Evolutionary conservation across 2,329 filamentous ascomycete genomes (phyloP), one percentile per base, ranked within the genome.

Genomic region (Talaromyces sp.): DNA sequence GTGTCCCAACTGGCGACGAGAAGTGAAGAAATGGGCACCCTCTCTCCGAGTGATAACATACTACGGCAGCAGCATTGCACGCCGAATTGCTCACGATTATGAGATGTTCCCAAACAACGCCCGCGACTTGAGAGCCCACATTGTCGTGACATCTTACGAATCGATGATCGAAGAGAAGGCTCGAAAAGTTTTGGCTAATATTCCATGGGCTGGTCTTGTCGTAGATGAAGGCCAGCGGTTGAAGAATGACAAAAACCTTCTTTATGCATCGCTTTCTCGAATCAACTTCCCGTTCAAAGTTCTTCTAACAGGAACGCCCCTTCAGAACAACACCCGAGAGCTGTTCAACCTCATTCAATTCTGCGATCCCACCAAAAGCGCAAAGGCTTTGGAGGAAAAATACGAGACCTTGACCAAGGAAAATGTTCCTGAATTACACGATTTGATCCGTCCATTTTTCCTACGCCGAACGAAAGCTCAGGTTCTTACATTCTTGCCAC

Each of bases 261-360:
- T 97, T 0, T 97, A 97, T 72, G 81, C 81, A 35, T 87, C 89
- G 2, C 79, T 99, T 7, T 84, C 79, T 48, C 81, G 85, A 3
- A 85, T 97, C 74, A 88, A 85, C 56, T 86, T 92, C 31, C 90
- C 90, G 0, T 97, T 94, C 75, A 88, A 91, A 57, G 82, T 96
- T 43, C 82, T 99, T 1, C 81, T 99, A 35, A 97, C 93, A 0
- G 75, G 92, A 1, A 99, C 94, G 0, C 94, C 94, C 0, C 77
- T 99, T 41, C 79, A 81, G 58, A 81, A 99, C 75, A 97, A 97
- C 72, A 90, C 91, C 66, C 84, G 92, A 53, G 94, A 99, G 73
- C 80, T 99, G 0, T 97, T 97, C 79, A 99, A 97, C 69, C 81
- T 99, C n/a, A 78, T 99, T 3, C 93, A 97, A 65, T 99, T 99